Evolutionary conservation across 305 asterid species (phyloP).

Genomic region (Fraxinus baroniana): DNA sequence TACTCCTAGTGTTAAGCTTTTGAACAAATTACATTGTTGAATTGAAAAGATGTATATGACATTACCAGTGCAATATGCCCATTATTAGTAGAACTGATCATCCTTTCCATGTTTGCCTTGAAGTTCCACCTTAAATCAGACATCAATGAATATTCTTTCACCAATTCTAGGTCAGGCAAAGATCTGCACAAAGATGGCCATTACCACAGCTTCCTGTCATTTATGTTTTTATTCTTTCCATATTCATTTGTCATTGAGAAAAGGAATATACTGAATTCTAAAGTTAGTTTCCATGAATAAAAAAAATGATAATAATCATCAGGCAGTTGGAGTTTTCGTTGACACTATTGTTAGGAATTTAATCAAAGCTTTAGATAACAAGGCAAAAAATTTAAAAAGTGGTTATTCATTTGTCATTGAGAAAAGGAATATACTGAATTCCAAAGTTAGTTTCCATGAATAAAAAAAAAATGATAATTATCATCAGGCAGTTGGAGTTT

Average conservation of each 20-base stretch:
- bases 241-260: conserved; percentile 4
- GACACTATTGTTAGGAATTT: conserved; percentile 17
- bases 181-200: conserved; percentile 58
- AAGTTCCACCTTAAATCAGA: conserved; percentile 79
- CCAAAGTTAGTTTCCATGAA: not conserved
- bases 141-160: conserved; percentile 59
- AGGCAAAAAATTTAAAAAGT: no score
- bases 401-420: not conserved
- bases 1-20: not conserved
- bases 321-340: not conserved
- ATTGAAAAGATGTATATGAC: conserved; percentile 15
- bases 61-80: conserved; percentile 72
- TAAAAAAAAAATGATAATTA: not conserved
- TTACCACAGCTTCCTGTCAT: conserved; percentile 18
- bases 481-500: not conserved
- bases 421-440: conserved; percentile 13
- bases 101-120: conserved; percentile 73
- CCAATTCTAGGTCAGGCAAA: conserved; percentile 75
- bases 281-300: not conserved
- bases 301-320: not conserved
- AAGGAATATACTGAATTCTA: conserved; percentile 7
- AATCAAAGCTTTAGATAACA: not conserved
- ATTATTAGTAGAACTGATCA: conserved; percentile 56
- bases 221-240: conserved; percentile 12
- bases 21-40: conserved; percentile 5